phyloP scores from a whole-genome alignment of 1,284 basidiomycete species.

The Retiboletus flavoniger region DNA sequence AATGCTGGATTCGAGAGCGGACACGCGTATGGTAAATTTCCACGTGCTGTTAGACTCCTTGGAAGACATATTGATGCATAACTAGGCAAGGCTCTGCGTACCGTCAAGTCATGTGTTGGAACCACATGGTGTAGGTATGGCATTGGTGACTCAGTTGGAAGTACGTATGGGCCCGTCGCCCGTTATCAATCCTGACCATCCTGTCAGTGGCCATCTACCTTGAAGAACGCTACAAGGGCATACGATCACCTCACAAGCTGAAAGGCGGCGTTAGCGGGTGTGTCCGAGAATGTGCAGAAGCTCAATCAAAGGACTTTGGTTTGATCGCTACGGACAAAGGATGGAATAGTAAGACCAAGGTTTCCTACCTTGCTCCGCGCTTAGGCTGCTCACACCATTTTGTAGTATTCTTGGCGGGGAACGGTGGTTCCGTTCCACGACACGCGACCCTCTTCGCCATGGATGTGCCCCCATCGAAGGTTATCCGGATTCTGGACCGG shows the following conservation, averaged over 20 bases:
- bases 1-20: constrained; percentile 74
- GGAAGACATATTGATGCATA: not conserved
- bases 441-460: constrained; percentile 52
- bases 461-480: constrained; percentile 62
- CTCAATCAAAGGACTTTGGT: constrained; percentile 76
- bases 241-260: constrained; percentile 73
- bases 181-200: not conserved
- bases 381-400: too few species aligned
- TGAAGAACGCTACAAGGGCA: constrained; percentile 73
- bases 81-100: constrained; percentile 49
- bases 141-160: constrained; percentile 72
- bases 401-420: constrained; percentile 70
- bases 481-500: constrained; percentile 66
- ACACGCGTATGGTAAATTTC: constrained; percentile 68
- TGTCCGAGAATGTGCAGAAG: constrained; percentile 74
- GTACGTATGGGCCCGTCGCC: constrained; percentile 18
- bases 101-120: constrained; percentile 61
- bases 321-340: constrained; percentile 78
- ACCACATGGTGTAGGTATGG: constrained; percentile 74
- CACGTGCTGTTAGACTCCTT: not conserved
- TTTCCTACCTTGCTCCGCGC: too few species aligned
- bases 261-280: constrained; percentile 81
- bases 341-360: constrained; percentile 54
- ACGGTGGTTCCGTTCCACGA: constrained; percentile 69
- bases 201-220: constrained; percentile 59